A percentile compares a stretch with the other conserved stretches of the same genome.
phyloP scores from a whole-genome alignment of 768 basidiomycete genomes.

The Coprinellus micaceus region DNA sequence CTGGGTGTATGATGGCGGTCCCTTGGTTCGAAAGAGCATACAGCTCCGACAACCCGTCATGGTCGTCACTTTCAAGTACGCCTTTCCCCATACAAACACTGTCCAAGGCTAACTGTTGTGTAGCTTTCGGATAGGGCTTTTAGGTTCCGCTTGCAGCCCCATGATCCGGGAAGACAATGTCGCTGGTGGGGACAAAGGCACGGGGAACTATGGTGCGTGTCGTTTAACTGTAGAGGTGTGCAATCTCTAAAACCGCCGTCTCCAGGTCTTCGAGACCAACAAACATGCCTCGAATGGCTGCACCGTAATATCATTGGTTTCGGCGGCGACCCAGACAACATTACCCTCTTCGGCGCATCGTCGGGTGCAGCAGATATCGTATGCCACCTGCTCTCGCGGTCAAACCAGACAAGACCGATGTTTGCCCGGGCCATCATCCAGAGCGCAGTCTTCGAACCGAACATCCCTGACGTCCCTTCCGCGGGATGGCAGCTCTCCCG shows the following conservation, averaged over 20 bases:
- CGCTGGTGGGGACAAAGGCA: slow-evolving; percentile 60
- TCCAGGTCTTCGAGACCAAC: slow-evolving; percentile 61
- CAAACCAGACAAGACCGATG: slow-evolving; percentile 55
- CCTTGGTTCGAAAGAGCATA: slow-evolving; percentile 67
- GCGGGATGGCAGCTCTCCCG: slow-evolving; percentile 69
- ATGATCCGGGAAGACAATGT: slow-evolving; percentile 67
- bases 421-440: slow-evolving; percentile 78
- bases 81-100: slow-evolving; percentile 6
- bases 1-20: slow-evolving; percentile 75
- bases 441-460: slow-evolving; percentile 61
- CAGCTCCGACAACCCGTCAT: slow-evolving; percentile 61
- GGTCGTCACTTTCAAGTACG: slow-evolving; percentile 74
- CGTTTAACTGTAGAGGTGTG: neutral
- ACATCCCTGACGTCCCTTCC: slow-evolving; percentile 52
- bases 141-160: slow-evolving; percentile 71
- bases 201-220: slow-evolving; percentile 70
- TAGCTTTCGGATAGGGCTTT: slow-evolving; percentile 74
- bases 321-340: slow-evolving; percentile 62
- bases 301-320: slow-evolving; percentile 56
- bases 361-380: slow-evolving; percentile 58
- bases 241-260: neutral
- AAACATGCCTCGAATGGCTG: slow-evolving; percentile 61
- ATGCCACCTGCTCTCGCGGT: slow-evolving; percentile 58
- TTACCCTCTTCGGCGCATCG: slow-evolving; percentile 49
- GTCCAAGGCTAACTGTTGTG: slow-evolving; percentile 1